phyloP scores from a whole-genome alignment of 306 rosid genomes.

The Cucurbita maxima region DNA sequence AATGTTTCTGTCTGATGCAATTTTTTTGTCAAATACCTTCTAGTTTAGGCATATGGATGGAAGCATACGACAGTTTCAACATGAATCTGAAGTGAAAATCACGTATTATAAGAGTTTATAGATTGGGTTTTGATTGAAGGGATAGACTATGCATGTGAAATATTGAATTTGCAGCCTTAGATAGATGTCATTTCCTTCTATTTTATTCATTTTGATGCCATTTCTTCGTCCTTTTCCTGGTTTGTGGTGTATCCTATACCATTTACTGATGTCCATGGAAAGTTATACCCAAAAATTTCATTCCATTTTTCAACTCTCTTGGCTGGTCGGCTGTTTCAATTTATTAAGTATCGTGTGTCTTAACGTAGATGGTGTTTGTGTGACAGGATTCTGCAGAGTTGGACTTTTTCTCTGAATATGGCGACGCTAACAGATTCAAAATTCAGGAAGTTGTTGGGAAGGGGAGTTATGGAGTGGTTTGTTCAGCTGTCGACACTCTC shows the following conservation, averaged over 20 bases:
- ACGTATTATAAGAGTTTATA: not conserved
- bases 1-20: not conserved
- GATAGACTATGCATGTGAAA: not conserved
- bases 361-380: conserved; percentile 17
- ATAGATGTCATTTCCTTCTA: not conserved
- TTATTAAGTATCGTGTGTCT: not conserved
- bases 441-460: conserved; percentile 88
- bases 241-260: not conserved
- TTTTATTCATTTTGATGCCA: conserved; percentile 17
- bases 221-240: not conserved
- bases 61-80: not conserved
- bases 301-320: not conserved
- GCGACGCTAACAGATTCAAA: conserved; percentile 75
- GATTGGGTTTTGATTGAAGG: not conserved
- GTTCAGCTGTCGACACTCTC: conserved; percentile 88
- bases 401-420: conserved; percentile 89
- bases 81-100: not conserved
- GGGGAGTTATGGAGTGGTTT: conserved; percentile 95
- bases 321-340: not conserved
- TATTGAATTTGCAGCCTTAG: not conserved
- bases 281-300: not conserved
- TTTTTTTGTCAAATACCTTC: not conserved
- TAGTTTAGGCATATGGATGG: not conserved
- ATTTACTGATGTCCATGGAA: not conserved
- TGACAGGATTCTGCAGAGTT: conserved; percentile 54